Evolutionary conservation across 1,284 basidiomycete species (phyloP), one percentile per base, ranked within the genome.

Genomic region (Pisolithus thermaeus): DNA sequence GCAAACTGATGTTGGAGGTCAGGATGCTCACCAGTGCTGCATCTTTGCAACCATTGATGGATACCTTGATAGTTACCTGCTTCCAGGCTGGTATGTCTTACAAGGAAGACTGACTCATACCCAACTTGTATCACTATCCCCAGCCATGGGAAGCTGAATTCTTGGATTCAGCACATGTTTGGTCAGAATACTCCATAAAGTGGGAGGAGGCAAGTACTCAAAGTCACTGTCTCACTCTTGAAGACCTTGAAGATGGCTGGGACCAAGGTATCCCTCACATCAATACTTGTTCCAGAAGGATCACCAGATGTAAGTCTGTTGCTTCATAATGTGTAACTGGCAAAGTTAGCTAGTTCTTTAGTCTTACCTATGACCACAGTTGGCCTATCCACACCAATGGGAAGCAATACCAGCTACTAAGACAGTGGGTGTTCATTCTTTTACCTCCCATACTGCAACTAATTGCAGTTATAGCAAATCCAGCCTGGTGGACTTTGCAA

Each of bases 101-200:
- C 60, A 92, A 97, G 64, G 90, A 94, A 65, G 91, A 94, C 63
- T 91, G 94, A 62, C 79, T 96, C 39, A 97, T 98, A 66, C 96
- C 96, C 36, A 98, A 97, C 70, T 70, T 99, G 71, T 99, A 97
- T 74, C 92, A 96, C 52, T 99, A 99, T 72, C 81, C 99, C 22
- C 92, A 97, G 65, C 96, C 96, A 27, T 99, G 97, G 97, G 94
- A 98, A 68, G 92, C 96, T 1, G 97, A 99, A 70, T 99, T 99
- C 75, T 72, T 97, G 58, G 97, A 99, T 68, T 97, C 93, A 5
- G 94, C 94, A 38, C 92, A 97, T 58, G 97, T 99, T 27, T 99
- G 97, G 97, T 92, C 91, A 3, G 97, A 99, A 72, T 99, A 99
- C 69, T 97, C 97, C 0, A 92, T 97, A 91, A 99, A 99, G 80